Evolutionary conservation across 139 green algal species (phyloP).

Genomic region (Haematococcus lacustris): DNA sequence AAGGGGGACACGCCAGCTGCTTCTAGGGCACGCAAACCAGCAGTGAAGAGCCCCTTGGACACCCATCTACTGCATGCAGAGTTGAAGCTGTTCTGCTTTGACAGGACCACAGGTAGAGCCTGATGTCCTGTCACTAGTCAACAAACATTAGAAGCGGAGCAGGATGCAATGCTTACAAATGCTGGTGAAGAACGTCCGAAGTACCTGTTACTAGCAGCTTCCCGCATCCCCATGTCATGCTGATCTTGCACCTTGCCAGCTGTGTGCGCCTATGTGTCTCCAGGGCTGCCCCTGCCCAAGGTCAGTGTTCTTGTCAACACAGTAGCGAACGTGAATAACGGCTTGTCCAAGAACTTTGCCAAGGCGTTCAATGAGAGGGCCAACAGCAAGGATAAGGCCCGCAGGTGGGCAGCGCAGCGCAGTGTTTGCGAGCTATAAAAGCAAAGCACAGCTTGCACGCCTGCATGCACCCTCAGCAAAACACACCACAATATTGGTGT

Average conservation of each 20-base stretch:
- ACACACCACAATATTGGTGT: too few relatives aligned
- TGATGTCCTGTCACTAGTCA: background rate
- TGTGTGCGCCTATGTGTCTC: background rate
- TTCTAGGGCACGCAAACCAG: too few relatives aligned
- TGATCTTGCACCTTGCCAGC: too few relatives aligned
- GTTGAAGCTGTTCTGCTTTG: background rate
- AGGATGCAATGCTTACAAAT: too few relatives aligned
- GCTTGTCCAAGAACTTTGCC: background rate
- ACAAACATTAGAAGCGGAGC: too few relatives aligned
- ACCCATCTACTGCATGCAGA: background rate
- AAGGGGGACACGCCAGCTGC: too few relatives aligned
- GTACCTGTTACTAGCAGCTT: background rate
- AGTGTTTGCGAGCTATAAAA: too few relatives aligned
- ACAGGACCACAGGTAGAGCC: background rate
- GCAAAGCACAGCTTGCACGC: too few relatives aligned
- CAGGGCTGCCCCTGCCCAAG: background rate
- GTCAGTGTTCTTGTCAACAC: background rate
- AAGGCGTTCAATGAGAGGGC: background rate
- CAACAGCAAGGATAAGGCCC: background rate
- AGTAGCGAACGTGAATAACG: background rate
- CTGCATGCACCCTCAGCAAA: too few relatives aligned
- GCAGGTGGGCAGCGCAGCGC: too few relatives aligned
- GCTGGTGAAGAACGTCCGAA: too few relatives aligned
- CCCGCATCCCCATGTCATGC: background rate
- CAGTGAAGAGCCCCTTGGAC: background rate